Conservation (phyloP, 768 basidiomycete species). For the Serendipita sp. region DNA sequence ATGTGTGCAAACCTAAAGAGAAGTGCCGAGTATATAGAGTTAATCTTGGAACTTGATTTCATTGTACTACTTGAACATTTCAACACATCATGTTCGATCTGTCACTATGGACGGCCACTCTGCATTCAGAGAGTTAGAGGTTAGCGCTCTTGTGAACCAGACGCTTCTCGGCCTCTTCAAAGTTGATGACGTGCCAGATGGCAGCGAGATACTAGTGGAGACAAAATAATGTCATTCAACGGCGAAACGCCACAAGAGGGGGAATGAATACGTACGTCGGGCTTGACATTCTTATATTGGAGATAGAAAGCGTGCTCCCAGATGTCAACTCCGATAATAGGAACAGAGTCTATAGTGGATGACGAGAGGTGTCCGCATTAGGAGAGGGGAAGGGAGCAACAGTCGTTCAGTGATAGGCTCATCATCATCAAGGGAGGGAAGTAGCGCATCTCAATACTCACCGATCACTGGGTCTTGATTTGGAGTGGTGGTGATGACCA, state of each 20-base stretch:
- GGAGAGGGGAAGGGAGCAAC: not conserved
- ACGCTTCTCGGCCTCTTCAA: constrained; percentile 60
- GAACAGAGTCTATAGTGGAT: constrained; percentile 20
- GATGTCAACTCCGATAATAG: constrained; percentile 83
- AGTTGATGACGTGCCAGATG: constrained; percentile 59
- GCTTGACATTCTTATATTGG: constrained; percentile 92
- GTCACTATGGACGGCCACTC: not conserved
- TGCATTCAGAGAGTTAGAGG: not conserved
- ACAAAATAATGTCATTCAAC: not conserved
- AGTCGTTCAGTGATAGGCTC: too few species aligned
- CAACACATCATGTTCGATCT: too few species aligned
- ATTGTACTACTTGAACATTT: not conserved
- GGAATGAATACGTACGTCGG: constrained; percentile 43
- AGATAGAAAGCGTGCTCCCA: constrained; percentile 97
- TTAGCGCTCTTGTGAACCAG: constrained; percentile 22
- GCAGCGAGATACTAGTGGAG: constrained; percentile 47
- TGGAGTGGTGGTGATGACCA: constrained; percentile 24
- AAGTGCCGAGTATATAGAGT: not conserved
- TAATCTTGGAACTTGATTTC: not conserved
- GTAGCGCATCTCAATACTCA: not conserved
- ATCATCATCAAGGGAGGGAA: not conserved
- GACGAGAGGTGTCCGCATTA: not conserved
- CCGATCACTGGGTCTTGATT: constrained; percentile 24
- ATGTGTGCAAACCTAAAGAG: too few species aligned
- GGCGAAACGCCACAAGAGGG: not conserved